phyloP scores from a whole-genome alignment of 805 yeast species.

The Candida sonorensis region DNA sequence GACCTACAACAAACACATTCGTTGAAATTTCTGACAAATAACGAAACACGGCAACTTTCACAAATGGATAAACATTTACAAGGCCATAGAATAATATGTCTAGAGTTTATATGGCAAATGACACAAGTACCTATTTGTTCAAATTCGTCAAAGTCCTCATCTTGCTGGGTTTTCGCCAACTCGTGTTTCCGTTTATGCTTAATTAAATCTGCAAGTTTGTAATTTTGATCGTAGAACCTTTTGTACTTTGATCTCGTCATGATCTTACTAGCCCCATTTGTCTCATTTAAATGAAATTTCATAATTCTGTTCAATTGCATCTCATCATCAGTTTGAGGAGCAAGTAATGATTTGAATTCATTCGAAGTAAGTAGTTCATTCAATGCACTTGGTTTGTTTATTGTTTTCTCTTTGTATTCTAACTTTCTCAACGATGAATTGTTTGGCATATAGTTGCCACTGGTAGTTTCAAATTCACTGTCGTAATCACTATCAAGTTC shows the following conservation, averaged over 20 bases:
- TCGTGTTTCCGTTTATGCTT: conserved; percentile 11
- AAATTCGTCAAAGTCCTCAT: conserved; percentile 17
- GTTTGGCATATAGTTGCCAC: not conserved
- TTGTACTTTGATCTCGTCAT: conserved; percentile 26
- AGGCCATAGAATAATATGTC: conserved; percentile 88
- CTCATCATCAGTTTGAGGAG: conserved; percentile 22
- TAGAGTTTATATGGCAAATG: conserved; percentile 66
- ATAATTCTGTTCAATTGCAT: conserved; percentile 21
- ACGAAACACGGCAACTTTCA: conserved; percentile 69
- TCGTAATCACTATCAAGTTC: conserved; percentile 13
- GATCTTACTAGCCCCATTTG: not conserved
- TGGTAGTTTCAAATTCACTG: conserved; percentile 5
- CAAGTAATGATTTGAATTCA: conserved; percentile 18
- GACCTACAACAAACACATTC: conserved; percentile 84
- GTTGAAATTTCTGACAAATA: conserved; percentile 65
- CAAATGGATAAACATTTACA: conserved; percentile 86
- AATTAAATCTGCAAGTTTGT: conserved; percentile 23
- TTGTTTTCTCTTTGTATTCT: too few relatives aligned
- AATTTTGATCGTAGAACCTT: conserved; percentile 15
- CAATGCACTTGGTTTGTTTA: conserved; percentile 6
- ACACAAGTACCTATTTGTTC: conserved; percentile 53
- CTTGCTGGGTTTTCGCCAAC: not conserved
- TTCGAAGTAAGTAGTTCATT: conserved; percentile 16
- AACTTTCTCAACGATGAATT: conserved; percentile 1
- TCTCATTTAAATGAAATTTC: conserved; percentile 15